Conservation (phyloP, 305 asterid species). For the Salvia sclarea region DNA sequence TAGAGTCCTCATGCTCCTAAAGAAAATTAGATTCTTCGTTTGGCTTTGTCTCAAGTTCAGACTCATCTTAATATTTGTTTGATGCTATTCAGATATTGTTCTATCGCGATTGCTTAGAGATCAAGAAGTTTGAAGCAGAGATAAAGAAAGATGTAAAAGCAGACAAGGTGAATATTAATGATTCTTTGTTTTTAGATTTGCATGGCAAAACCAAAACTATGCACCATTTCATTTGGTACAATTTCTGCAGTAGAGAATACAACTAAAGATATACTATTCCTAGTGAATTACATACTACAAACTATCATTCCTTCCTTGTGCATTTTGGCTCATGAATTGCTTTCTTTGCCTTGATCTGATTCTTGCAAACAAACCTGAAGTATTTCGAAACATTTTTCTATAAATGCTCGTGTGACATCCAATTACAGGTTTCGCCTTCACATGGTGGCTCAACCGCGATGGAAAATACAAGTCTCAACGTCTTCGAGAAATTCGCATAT, state of each 20-base stretch:
- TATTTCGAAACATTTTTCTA: not conserved
- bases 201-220: slow-evolving; percentile 3
- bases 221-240: not conserved
- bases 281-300: not conserved
- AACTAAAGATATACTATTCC: not conserved
- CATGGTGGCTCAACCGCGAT: slow-evolving; percentile 34
- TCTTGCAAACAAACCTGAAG: slow-evolving; percentile 1
- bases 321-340: not conserved
- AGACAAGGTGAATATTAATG: slow-evolving; percentile 44
- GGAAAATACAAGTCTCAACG: slow-evolving; percentile 24
- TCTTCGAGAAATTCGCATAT: slow-evolving; percentile 48
- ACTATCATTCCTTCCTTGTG: not conserved
- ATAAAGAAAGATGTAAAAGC: slow-evolving; percentile 29
- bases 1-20: slow-evolving; percentile 16
- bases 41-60: not conserved
- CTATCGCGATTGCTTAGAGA: slow-evolving; percentile 56
- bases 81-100: slow-evolving; percentile 41
- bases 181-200: slow-evolving; percentile 2
- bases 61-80: slow-evolving; percentile 24
- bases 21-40: slow-evolving; percentile 17
- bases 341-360: slow-evolving; percentile 9
- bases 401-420: slow-evolving; percentile 14
- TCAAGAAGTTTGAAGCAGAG: slow-evolving; percentile 41
- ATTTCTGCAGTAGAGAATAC: not conserved
- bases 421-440: slow-evolving; percentile 49